Evolutionary conservation across 2,329 filamentous ascomycete species (phyloP).

Genomic region (Neofusicoccum parvum): DNA sequence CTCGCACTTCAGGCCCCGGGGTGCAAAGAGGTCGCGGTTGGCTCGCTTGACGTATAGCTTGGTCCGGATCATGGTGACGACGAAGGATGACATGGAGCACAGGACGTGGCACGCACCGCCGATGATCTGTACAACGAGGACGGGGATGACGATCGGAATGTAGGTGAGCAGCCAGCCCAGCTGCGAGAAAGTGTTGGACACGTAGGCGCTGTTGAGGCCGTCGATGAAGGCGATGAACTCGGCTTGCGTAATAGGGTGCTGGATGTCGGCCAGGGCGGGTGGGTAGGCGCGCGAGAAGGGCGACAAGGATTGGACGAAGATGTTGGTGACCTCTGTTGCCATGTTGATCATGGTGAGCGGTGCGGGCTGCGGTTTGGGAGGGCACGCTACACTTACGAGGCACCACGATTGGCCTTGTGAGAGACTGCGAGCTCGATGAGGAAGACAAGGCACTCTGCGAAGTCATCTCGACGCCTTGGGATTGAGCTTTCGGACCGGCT

Average conservation of each 20-base stretch:
- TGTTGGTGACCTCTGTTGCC: not conserved
- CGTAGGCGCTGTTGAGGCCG: conserved; percentile 30
- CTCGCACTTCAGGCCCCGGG: not conserved
- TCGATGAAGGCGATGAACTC: conserved; percentile 33
- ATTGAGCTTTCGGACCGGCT: not conserved
- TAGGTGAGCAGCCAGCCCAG: conserved; percentile 25
- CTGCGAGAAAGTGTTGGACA: conserved; percentile 30
- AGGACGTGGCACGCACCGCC: not conserved
- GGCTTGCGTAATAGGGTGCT: conserved; percentile 19
- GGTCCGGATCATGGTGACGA: not conserved
- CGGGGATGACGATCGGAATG: conserved; percentile 25
- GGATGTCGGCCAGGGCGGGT: not conserved
- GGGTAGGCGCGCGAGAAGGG: not conserved
- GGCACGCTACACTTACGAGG: not conserved
- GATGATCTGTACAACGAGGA: conserved; percentile 23
- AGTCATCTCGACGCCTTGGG: not conserved
- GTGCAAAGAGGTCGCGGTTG: not conserved
- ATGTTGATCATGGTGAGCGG: not conserved
- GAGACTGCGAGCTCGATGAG: not conserved
- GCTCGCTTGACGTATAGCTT: not conserved
- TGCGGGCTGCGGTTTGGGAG: not conserved
- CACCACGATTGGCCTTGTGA: not conserved
- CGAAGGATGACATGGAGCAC: not conserved
- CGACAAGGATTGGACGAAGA: not conserved
- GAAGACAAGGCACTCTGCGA: not conserved